Evolutionary conservation across 2,329 filamentous ascomycete species (phyloP).

Genomic region (Xylaria polymorpha): DNA sequence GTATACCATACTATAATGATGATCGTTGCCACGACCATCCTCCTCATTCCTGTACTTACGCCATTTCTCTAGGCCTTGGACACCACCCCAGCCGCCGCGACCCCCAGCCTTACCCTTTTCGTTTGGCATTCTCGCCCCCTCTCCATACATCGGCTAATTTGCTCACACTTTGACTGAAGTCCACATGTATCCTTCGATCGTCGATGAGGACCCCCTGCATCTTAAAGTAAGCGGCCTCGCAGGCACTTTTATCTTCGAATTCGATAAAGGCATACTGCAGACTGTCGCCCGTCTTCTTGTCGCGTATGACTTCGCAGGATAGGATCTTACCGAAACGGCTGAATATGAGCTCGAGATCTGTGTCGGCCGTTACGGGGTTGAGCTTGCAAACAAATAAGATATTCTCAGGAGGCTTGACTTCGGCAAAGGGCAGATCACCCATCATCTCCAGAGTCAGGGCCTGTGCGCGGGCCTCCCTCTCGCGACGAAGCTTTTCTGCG

Average conservation of each 20-base stretch:
- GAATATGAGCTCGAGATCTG: constrained; percentile 95
- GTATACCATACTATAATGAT: constrained; percentile 82
- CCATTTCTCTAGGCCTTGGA: constrained; percentile 87
- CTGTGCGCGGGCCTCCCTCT: constrained; percentile 92
- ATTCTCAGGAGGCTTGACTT: constrained; percentile 97
- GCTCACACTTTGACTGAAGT: constrained; percentile 95
- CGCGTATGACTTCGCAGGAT: constrained; percentile 94
- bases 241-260: constrained; percentile 90
- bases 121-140: constrained; percentile 83
- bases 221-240: constrained; percentile 96
- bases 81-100: constrained; percentile 88
- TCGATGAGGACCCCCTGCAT: constrained; percentile 99
- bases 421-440: constrained; percentile 94
- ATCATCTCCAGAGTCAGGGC: constrained; percentile 97
- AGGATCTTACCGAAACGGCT: constrained; percentile 95
- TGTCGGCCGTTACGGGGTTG: constrained; percentile 94
- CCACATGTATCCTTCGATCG: constrained; percentile 96
- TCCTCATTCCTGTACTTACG: constrained; percentile 85
- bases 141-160: constrained; percentile 92
- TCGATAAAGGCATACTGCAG: constrained; percentile 98
- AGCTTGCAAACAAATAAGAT: constrained; percentile 98
- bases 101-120: constrained; percentile 59
- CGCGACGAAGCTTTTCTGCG: constrained; percentile 80
- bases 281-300: constrained; percentile 93
- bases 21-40: constrained; percentile 56